Conservation (phyloP, 2,329 filamentous ascomycete species). For the Dothideomycetes sp. region DNA sequence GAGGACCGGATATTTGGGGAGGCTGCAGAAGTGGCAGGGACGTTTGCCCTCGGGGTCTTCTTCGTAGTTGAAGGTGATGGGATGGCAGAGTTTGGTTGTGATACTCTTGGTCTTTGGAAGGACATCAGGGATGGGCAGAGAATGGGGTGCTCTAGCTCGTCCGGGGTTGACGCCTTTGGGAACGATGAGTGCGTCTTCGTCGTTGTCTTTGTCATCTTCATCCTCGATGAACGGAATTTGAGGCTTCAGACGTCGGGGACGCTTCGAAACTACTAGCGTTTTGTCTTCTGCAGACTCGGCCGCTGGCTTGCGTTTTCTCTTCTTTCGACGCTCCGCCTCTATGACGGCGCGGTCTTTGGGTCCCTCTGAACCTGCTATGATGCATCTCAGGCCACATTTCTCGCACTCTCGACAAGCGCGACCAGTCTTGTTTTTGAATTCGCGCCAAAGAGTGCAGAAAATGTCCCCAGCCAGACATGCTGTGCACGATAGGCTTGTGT, state of each 20-base stretch:
- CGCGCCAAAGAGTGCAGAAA: constrained; percentile 1
- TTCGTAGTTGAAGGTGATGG: constrained; percentile 26
- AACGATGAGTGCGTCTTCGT: no score
- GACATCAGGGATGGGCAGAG: background rate
- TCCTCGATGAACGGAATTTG: no score
- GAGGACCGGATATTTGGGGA: constrained; percentile 83
- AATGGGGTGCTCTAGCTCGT: no score
- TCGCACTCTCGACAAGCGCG: constrained; percentile 13
- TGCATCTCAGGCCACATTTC: constrained; percentile 1
- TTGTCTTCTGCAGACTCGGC: background rate
- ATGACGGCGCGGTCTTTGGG: background rate
- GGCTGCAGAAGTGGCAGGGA: constrained; percentile 34
- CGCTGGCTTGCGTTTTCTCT: background rate
- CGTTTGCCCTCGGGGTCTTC: constrained; percentile 10
- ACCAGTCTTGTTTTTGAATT: constrained; percentile 1
- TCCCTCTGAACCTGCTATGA: background rate
- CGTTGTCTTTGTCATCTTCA: no score
- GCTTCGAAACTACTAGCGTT: no score
- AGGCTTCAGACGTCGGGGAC: no score
- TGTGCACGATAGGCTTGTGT: no score
- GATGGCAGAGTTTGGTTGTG: constrained; percentile 28
- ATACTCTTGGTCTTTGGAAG: constrained; percentile 14
- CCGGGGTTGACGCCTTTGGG: no score
- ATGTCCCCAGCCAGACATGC: constrained; percentile 1
- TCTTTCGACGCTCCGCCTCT: background rate